These are phyloP conservation scores for Fraxinus sp. DNA, from an alignment of 305 asterid genomes.

Conservation along the genomic window DNA sequence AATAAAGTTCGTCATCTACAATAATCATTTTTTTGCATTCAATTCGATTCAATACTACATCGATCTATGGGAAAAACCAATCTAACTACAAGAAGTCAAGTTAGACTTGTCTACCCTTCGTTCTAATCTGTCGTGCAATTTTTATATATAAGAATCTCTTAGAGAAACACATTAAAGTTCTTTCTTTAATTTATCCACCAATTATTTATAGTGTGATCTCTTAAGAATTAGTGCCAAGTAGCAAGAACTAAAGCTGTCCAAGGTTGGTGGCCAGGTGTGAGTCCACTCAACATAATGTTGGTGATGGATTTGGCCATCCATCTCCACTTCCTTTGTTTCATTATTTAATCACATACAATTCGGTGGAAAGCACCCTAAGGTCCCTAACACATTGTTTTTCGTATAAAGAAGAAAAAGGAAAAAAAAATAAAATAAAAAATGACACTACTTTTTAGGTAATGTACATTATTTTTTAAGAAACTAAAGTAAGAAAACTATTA, in stretches of 20 bases:
- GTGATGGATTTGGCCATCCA: constrained; percentile 28
- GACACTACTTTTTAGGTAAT: neutral
- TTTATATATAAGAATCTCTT: neutral
- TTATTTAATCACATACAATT: neutral
- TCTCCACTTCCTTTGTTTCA: constrained; percentile 8
- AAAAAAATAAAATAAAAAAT: too few species aligned
- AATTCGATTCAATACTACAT: neutral
- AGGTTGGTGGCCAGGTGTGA: constrained; percentile 37
- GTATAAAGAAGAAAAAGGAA: neutral
- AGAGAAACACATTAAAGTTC: neutral
- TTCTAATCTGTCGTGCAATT: neutral
- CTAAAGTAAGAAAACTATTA: neutral
- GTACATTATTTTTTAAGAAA: neutral
- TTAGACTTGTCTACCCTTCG: neutral
- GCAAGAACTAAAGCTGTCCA: constrained; percentile 35
- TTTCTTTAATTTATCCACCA: neutral
- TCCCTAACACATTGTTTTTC: neutral
- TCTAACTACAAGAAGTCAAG: neutral
- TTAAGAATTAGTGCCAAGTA: constrained; percentile 4
- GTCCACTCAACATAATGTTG: constrained; percentile 41
- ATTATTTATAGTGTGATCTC: neutral
- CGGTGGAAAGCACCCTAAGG: neutral
- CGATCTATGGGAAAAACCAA: neutral
- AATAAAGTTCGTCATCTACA: neutral
- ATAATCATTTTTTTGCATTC: neutral